phyloP scores from a whole-genome alignment of 1,139 yeast genomes.

The Saccharomycopsis crataegensis region DNA sequence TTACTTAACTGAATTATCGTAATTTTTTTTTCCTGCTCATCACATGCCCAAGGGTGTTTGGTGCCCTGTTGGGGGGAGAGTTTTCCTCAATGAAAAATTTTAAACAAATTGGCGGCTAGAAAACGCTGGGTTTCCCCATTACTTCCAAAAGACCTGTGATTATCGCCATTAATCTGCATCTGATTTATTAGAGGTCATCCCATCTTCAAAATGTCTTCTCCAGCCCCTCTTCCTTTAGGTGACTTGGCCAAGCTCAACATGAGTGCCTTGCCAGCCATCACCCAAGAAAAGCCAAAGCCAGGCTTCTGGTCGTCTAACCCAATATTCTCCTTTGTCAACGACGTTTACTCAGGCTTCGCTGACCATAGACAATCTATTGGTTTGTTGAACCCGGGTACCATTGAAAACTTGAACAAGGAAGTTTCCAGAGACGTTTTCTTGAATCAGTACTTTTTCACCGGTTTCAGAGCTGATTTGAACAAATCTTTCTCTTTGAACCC shows the following conservation, averaged over 20 bases:
- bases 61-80: background rate
- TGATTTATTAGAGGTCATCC: too few species aligned
- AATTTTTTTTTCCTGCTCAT: background rate
- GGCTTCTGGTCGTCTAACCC: conserved; percentile 84
- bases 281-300: conserved; percentile 40
- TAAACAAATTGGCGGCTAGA: too few species aligned
- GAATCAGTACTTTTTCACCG: conserved; percentile 87
- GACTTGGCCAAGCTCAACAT: conserved; percentile 45
- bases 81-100: too few species aligned
- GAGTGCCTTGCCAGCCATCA: conserved; percentile 52
- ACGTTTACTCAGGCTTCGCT: conserved; percentile 62
- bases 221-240: conserved; percentile 34
- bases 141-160: too few species aligned
- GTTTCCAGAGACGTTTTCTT: conserved; percentile 89
- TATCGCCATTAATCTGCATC: too few species aligned
- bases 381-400: conserved; percentile 86
- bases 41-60: background rate
- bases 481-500: conserved; percentile 90
- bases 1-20: background rate
- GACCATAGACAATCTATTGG: conserved; percentile 79
- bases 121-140: too few species aligned
- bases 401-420: conserved; percentile 90
- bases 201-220: background rate
- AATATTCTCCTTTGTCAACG: conserved; percentile 70
- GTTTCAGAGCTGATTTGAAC: conserved; percentile 92